These are phyloP conservation scores for Botryotinia convoluta DNA, from an alignment of 2,329 filamentous ascomycete species.

Conservation along the genomic window DNA sequence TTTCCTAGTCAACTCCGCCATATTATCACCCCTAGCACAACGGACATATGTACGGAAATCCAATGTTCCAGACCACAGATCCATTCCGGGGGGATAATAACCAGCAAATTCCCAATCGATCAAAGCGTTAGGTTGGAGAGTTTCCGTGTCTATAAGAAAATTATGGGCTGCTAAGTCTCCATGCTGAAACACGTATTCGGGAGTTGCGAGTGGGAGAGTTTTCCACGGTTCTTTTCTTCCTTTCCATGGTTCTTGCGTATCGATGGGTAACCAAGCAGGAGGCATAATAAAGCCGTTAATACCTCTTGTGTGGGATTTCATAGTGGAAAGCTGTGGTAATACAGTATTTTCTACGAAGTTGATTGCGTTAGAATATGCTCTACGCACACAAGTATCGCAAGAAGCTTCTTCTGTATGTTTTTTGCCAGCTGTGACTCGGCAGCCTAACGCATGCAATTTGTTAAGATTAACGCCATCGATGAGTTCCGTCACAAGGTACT, in stretches of 20 bases:
- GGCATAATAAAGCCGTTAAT: neutral
- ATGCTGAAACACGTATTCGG: neutral
- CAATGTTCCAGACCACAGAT: neutral
- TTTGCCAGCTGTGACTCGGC: neutral
- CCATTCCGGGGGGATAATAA: neutral
- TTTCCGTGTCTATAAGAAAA: neutral
- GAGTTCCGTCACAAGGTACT: neutral
- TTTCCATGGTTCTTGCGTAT: neutral
- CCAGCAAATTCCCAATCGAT: constrained; percentile 5
- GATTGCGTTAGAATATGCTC: neutral
- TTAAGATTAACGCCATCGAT: neutral
- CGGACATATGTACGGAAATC: neutral
- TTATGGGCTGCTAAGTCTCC: neutral
- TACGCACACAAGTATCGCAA: neutral
- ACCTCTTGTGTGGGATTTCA: neutral
- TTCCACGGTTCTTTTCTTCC: neutral
- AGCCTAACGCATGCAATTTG: neutral
- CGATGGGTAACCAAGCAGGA: neutral
- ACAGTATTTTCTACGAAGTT: neutral
- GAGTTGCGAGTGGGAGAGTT: neutral
- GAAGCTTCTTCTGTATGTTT: neutral
- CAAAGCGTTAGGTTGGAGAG: neutral
- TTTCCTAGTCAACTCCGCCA: neutral
- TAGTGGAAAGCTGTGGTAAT: neutral
- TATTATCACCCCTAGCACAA: neutral